These are phyloP conservation scores for Trichoderma sp. DNA, from an alignment of 2,329 filamentous ascomycete genomes.

Conservation along the genomic window DNA sequence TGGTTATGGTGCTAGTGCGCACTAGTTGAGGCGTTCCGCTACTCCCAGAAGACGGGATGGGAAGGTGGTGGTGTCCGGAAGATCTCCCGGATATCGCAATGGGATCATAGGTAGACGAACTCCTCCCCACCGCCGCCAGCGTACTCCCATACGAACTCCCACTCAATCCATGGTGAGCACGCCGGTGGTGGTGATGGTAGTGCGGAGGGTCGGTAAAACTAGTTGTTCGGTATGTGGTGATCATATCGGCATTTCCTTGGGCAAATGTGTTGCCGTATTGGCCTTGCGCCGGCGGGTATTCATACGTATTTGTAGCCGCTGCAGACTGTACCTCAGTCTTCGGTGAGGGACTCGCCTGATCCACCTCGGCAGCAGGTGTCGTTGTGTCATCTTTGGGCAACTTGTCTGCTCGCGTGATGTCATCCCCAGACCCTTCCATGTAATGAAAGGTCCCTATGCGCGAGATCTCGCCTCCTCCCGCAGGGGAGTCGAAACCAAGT, in stretches of 20 bases:
- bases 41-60: constrained; percentile 43
- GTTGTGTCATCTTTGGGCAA: constrained; percentile 37
- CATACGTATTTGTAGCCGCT: constrained; percentile 43
- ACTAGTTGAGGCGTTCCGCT: constrained; percentile 47
- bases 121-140: constrained; percentile 41
- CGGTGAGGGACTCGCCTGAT: constrained; percentile 42
- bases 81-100: constrained; percentile 42
- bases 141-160: constrained; percentile 43
- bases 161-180: constrained; percentile 38
- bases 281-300: constrained; percentile 43
- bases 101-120: constrained; percentile 41
- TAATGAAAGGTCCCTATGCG: constrained; percentile 49
- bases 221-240: constrained; percentile 52
- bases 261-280: constrained; percentile 41
- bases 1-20: constrained; percentile 53
- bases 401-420: constrained; percentile 40
- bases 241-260: constrained; percentile 50
- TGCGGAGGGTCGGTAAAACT: constrained; percentile 48
- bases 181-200: constrained; percentile 44
- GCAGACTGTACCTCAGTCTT: constrained; percentile 42
- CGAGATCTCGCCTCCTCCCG: constrained; percentile 53
- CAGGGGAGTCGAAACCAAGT: constrained; percentile 50
- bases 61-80: constrained; percentile 46
- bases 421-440: constrained; percentile 49
- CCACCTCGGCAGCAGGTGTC: constrained; percentile 36